phyloP scores from a whole-genome alignment of 129 eudicot genomes.

The Calendula officinalis region DNA sequence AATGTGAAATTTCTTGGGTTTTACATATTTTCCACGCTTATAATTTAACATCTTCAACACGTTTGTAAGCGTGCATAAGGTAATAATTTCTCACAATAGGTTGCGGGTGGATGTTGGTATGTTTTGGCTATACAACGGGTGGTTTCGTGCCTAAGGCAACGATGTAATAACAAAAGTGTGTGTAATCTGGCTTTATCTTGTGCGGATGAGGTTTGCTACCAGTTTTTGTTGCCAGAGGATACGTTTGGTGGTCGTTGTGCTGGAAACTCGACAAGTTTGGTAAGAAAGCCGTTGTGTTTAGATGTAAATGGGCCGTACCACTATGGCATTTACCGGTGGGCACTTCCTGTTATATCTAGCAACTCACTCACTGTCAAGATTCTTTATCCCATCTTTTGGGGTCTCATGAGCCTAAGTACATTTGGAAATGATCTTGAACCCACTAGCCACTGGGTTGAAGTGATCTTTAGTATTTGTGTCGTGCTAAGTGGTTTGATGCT shows the following conservation, averaged over 20 bases:
- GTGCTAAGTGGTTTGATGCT: conserved; percentile 84
- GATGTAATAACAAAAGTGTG: conserved; percentile 34
- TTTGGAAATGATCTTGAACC: conserved; percentile 91
- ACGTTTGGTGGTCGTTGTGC: conserved; percentile 51
- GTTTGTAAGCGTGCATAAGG: too few species aligned
- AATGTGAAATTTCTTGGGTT: too few species aligned
- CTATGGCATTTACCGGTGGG: conserved; percentile 77
- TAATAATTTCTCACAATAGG: conserved; percentile 31
- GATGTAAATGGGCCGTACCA: conserved; percentile 63
- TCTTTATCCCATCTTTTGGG: conserved; percentile 92
- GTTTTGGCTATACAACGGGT: conserved; percentile 85
- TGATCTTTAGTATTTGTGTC: conserved; percentile 63
- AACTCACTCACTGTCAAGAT: conserved; percentile 67
- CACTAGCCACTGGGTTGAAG: conserved; percentile 86
- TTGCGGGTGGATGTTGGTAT: conserved; percentile 96
- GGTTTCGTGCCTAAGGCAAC: conserved; percentile 71
- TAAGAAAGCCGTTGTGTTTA: conserved; percentile 55
- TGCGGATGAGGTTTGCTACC: conserved; percentile 68
- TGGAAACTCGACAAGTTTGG: conserved; percentile 40
- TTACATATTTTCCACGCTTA: too few species aligned
- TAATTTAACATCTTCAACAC: too few species aligned
- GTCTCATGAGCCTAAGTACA: conserved; percentile 78
- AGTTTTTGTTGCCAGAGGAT: conserved; percentile 45
- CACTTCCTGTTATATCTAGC: conserved; percentile 82
- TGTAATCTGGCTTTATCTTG: conserved; percentile 69